These are phyloP conservation scores for Candida nitratophila DNA, from an alignment of 805 yeast genomes.

Conservation along the genomic window DNA sequence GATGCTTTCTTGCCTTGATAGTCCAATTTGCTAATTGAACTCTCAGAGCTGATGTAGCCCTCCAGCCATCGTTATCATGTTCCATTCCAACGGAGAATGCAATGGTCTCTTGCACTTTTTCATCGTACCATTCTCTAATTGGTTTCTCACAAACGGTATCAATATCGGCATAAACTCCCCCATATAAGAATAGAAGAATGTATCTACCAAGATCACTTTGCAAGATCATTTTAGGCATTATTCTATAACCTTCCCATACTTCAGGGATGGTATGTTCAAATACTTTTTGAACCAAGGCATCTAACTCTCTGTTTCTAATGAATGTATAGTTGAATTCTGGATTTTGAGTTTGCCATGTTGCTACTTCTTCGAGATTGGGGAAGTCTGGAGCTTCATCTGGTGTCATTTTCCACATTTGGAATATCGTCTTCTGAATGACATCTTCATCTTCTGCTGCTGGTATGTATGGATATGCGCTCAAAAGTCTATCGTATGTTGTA, in stretches of 20 bases:
- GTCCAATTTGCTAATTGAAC: slow-evolving; percentile 95
- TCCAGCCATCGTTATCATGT: slow-evolving; percentile 94
- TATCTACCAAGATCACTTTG: slow-evolving; percentile 88
- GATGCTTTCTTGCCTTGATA: slow-evolving; percentile 76
- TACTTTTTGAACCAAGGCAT: slow-evolving; percentile 40
- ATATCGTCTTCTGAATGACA: slow-evolving; percentile 8
- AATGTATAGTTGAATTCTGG: slow-evolving; percentile 61
- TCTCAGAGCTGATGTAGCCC: slow-evolving; percentile 76
- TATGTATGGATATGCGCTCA: slow-evolving; percentile 8
- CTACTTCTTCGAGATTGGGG: slow-evolving; percentile 34
- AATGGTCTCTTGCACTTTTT: slow-evolving; percentile 25
- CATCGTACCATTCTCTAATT: slow-evolving; percentile 52
- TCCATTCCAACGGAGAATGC: slow-evolving; percentile 84
- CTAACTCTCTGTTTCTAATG: slow-evolving; percentile 45
- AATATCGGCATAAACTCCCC: slow-evolving; percentile 85
- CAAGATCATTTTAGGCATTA: slow-evolving; percentile 70
- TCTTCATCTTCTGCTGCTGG: not conserved
- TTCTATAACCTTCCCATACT: slow-evolving; percentile 61
- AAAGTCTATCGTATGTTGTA: slow-evolving; percentile 8
- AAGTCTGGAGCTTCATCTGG: slow-evolving; percentile 35
- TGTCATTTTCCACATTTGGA: slow-evolving; percentile 12
- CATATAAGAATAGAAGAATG: slow-evolving; percentile 71
- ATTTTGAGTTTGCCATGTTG: slow-evolving; percentile 57
- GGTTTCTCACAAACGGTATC: slow-evolving; percentile 71
- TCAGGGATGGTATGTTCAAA: slow-evolving; percentile 63